Base-by-base conservation (phyloP, 2,329 filamentous ascomycete species). In the Xylariomycetidae sp. region DNA sequence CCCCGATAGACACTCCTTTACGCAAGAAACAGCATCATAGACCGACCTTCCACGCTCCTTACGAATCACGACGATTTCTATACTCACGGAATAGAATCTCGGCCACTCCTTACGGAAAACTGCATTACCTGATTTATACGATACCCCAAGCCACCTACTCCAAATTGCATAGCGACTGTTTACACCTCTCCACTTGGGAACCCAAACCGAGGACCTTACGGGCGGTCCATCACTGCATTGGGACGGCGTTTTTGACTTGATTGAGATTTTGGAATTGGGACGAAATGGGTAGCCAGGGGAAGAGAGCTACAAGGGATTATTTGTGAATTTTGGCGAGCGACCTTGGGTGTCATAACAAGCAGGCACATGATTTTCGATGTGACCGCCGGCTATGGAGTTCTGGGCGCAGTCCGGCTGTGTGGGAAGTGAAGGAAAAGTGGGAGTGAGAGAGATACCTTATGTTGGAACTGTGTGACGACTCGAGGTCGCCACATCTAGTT, bases 121-220 rank as follows among this genome's bases (percentile, higher is more conserved):
- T 48, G 47, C 49, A 53, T 48, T 47, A 47, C 50, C 54, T 46
- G 54, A 46, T 49, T 52, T 50, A 46, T 41, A 52, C 38, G 53
- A 59, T 57, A 55, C 50, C 53, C 49, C 33, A 38, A 32, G 32
- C 39, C 54, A 50, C 62, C 56, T 57, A 63, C 60, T 44, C 63
- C 62, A 64, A 64, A 67, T 59, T 71, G 68, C 69, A 74, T 72
- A 71, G 69, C 70, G 68, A 66, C 65, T 68, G 62, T 65, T 64
- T 63, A 53, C 43, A 50, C 35, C 37, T 44, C 46, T 54, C 48
- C 36, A 43, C 47, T 35, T 36, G 49, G 48, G 44, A 44, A 41
- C 37, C 41, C 44, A 52, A 53, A 50, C 42, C 31, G 40, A 45
- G 46, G 47, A 50, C 44, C 39, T 47, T 32, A 25, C 42, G 44